A percentile compares a stretch with the other conserved stretches of the same genome.
Conservation (phyloP, 2,329 filamentous ascomycete species). For the Fusarium sp. region DNA sequence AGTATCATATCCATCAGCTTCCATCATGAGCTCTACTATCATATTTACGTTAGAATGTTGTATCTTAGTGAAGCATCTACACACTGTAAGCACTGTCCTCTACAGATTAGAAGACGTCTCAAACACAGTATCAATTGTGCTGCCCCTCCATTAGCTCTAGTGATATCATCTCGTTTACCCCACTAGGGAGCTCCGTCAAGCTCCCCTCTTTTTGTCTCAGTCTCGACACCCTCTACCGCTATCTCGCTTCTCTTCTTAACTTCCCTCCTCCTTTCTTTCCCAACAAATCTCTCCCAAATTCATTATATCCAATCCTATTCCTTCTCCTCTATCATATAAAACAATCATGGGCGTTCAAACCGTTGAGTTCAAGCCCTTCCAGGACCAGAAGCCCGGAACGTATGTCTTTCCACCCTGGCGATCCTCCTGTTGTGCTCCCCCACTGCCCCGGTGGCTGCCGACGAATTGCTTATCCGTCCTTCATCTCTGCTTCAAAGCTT, state of each 20-base stretch:
- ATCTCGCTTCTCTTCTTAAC: slow-evolving; percentile 21
- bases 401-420: slow-evolving; percentile 66
- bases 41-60: slow-evolving; percentile 17
- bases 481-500: neutral
- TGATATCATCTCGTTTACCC: slow-evolving; percentile 47
- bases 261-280: slow-evolving; percentile 18
- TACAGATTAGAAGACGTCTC: accelerated
- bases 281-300: slow-evolving; percentile 28
- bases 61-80: slow-evolving; percentile 12
- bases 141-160: slow-evolving; percentile 46
- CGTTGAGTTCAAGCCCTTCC: slow-evolving; percentile 85
- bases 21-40: slow-evolving; percentile 24
- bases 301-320: slow-evolving; percentile 2
- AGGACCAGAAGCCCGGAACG: slow-evolving; percentile 99
- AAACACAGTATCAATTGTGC: slow-evolving; percentile 41
- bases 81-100: slow-evolving; percentile 29
- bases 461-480: neutral
- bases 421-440: slow-evolving; percentile 23
- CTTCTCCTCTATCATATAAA: slow-evolving; percentile 7
- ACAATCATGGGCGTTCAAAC: slow-evolving; percentile 77
- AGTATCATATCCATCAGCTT: neutral
- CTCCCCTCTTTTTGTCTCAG: slow-evolving; percentile 45
- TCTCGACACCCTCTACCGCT: slow-evolving; percentile 22
- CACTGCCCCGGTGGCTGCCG: slow-evolving; percentile 16
- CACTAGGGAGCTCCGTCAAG: slow-evolving; percentile 48